Percentiles rank a stretch among this genome's conserved stretches.
These are phyloP conservation scores for Pythium rishiriense DNA, from an alignment of 352 stramenopile species.

Conservation along the genomic window DNA sequence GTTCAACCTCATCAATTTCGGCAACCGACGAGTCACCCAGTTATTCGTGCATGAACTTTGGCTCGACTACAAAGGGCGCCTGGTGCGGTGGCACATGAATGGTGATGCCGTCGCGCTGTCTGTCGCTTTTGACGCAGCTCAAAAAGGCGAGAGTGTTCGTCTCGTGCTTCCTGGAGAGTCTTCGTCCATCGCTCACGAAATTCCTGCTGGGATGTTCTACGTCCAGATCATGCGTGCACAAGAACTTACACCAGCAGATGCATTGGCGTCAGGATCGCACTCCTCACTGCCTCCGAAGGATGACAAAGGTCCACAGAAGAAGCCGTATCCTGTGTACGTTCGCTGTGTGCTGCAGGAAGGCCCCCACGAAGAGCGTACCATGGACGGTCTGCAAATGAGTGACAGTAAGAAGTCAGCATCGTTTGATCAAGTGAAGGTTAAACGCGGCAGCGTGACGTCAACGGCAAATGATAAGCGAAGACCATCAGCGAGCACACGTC, in stretches of 20 bases:
- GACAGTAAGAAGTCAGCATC: background rate
- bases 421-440: conserved; percentile 24
- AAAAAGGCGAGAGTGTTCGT: conserved; percentile 72
- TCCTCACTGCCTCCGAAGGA: conserved; percentile 16
- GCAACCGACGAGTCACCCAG: conserved; percentile 68
- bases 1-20: conserved; percentile 62
- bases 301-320: conserved; percentile 35
- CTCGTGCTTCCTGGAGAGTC: conserved; percentile 75
- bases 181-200: conserved; percentile 72
- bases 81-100: conserved; percentile 86
- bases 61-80: conserved; percentile 80
- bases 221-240: conserved; percentile 77
- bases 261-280: background rate
- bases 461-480: conserved; percentile 27
- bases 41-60: conserved; percentile 86
- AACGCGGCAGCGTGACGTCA: conserved; percentile 7
- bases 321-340: conserved; percentile 62
- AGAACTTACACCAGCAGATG: conserved; percentile 53
- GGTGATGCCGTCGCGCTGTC: conserved; percentile 79
- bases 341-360: conserved; percentile 79
- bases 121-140: conserved; percentile 69
- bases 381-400: conserved; percentile 55
- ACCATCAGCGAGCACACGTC: conserved; percentile 60
- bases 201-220: conserved; percentile 79
- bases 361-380: conserved; percentile 68